Conservation (phyloP, 371 early-diverging fungal genomes). For the Dichotomocladium elegans region DNA sequence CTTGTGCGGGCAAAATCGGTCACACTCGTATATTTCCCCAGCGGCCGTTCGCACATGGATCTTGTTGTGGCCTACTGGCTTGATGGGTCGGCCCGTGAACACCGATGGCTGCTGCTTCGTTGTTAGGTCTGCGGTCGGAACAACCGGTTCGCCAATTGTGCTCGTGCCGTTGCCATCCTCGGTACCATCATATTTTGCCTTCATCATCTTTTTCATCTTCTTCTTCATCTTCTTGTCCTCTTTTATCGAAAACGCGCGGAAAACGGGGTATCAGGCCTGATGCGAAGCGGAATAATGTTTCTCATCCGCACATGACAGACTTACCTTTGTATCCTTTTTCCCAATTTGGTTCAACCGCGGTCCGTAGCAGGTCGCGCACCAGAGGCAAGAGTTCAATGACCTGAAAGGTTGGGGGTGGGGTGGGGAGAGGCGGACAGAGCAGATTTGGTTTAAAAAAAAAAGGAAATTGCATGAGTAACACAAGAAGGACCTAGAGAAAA, state of each 20-base stretch:
- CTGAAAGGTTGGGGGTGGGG: too few species aligned
- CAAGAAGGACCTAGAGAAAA: not conserved
- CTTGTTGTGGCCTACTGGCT: slow-evolving; percentile 43
- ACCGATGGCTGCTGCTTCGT: slow-evolving; percentile 2
- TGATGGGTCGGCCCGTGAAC: slow-evolving; percentile 32
- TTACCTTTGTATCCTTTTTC: slow-evolving; percentile 1
- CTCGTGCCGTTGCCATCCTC: slow-evolving; percentile 11
- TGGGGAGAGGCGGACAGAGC: too few species aligned
- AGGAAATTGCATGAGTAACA: not conserved
- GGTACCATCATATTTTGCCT: slow-evolving; percentile 13
- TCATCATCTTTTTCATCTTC: slow-evolving; percentile 20
- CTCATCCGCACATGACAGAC: too few species aligned
- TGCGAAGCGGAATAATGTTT: too few species aligned
- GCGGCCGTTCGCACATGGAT: slow-evolving; percentile 50
- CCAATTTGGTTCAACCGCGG: slow-evolving; percentile 21
- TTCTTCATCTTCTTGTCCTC: slow-evolving; percentile 20
- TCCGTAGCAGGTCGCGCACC: slow-evolving; percentile 46
- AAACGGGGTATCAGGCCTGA: too few species aligned
- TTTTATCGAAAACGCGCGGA: too few species aligned
- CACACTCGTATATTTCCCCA: slow-evolving; percentile 60
- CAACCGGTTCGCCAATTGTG: slow-evolving; percentile 22
- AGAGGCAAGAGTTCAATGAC: slow-evolving; percentile 43
- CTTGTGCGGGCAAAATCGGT: slow-evolving; percentile 69
- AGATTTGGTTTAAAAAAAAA: too few species aligned
- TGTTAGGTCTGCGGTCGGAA: not conserved